Percentiles rank a stretch among this genome's conserved stretches.
Evolutionary conservation across 768 basidiomycete species (phyloP).

Genomic region (Pleurotus cornucopiae): DNA sequence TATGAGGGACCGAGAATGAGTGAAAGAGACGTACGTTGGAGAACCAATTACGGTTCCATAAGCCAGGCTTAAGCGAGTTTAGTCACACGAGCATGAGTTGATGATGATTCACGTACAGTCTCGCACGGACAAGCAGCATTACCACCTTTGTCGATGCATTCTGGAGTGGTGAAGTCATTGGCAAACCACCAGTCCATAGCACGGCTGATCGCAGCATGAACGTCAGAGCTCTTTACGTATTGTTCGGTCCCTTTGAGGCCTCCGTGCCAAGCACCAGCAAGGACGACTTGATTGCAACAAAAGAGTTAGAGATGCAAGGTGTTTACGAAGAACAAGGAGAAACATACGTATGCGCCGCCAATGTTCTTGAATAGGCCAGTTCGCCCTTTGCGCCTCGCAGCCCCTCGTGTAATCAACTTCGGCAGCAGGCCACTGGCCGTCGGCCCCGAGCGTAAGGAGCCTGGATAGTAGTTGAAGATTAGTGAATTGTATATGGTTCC

Average conservation of each 20-base stretch:
- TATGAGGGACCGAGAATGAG: not conserved
- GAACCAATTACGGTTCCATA: conserved; percentile 66
- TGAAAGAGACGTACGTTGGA: conserved; percentile 38
- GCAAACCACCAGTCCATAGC: conserved; percentile 67
- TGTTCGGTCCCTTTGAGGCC: conserved; percentile 36
- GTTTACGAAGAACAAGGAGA: not conserved
- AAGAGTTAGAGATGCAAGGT: not conserved
- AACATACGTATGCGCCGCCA: conserved; percentile 49
- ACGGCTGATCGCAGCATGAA: conserved; percentile 36
- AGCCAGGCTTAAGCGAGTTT: not conserved
- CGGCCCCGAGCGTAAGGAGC: conserved; percentile 40
- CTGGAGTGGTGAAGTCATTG: conserved; percentile 49
- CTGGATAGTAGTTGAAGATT: conserved; percentile 20
- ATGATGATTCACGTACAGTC: conserved; percentile 10
- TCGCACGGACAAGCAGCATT: conserved; percentile 53
- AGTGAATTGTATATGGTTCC: conserved; percentile 21
- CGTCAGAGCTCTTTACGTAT: conserved; percentile 33
- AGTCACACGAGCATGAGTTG: too few species aligned
- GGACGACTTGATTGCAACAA: conserved; percentile 32
- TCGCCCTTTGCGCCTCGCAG: conserved; percentile 56
- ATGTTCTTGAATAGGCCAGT: conserved; percentile 64
- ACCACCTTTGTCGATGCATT: conserved; percentile 55
- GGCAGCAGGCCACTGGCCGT: conserved; percentile 50
- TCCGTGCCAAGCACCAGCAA: conserved; percentile 57
- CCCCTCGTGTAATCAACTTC: conserved; percentile 62